phyloP scores from a whole-genome alignment of 371 early-diverging fungal genomes.

The Circinella umbellata region DNA sequence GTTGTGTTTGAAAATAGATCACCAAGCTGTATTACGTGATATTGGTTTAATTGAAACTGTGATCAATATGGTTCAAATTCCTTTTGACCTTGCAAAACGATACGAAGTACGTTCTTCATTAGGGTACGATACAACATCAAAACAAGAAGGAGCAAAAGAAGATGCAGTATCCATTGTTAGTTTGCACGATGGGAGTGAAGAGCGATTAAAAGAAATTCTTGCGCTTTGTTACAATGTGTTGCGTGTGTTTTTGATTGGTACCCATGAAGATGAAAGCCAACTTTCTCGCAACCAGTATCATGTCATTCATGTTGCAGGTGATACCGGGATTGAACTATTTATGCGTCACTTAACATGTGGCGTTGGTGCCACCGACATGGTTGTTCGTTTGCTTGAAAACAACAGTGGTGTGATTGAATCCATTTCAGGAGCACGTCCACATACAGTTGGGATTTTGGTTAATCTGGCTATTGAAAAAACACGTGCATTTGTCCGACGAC shows the following conservation, averaged over 20 bases:
- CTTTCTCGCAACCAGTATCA: slow-evolving; percentile 27
- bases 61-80: slow-evolving; percentile 45
- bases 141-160: slow-evolving; percentile 10
- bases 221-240: slow-evolving; percentile 34
- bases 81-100: slow-evolving; percentile 46
- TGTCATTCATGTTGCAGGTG: slow-evolving; percentile 26
- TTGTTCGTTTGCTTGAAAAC: slow-evolving; percentile 25
- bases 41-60: slow-evolving; percentile 51
- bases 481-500: background rate
- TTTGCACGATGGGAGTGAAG: slow-evolving; percentile 13
- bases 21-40: slow-evolving; percentile 58
- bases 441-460: slow-evolving; percentile 18
- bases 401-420: slow-evolving; percentile 23
- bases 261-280: slow-evolving; percentile 13
- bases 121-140: background rate
- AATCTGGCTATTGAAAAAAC: slow-evolving; percentile 15
- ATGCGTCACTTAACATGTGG: slow-evolving; percentile 31
- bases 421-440: slow-evolving; percentile 17
- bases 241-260: slow-evolving; percentile 33
- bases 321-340: slow-evolving; percentile 32
- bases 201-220: slow-evolving; percentile 24
- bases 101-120: slow-evolving; percentile 21
- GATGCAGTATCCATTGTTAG: slow-evolving; percentile 16
- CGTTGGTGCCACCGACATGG: slow-evolving; percentile 36
- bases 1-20: slow-evolving; percentile 25